phyloP scores from a whole-genome alignment of 495 filamentous ascomycete species.

The Aspergillus diversus region DNA sequence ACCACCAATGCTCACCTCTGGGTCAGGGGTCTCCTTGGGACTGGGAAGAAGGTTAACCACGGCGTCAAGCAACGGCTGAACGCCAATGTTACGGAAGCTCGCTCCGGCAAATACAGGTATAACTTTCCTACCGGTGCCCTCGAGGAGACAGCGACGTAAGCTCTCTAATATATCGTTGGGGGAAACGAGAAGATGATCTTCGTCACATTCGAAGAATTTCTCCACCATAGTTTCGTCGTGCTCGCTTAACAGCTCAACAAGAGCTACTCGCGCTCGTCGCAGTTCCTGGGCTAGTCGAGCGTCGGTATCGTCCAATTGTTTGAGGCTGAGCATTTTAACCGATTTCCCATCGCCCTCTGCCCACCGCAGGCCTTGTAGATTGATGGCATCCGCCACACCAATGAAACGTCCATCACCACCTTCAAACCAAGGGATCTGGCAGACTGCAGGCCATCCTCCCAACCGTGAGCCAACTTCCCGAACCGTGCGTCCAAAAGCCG shows the following conservation, averaged over 20 bases:
- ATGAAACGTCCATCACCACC: slow-evolving; percentile 70
- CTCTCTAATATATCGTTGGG: slow-evolving; percentile 67
- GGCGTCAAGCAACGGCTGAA: slow-evolving; percentile 89
- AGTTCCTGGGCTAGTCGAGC: slow-evolving; percentile 68
- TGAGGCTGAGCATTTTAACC: slow-evolving; percentile 53
- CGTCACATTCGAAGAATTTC: slow-evolving; percentile 74
- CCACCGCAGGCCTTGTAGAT: slow-evolving; percentile 57
- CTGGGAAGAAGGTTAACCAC: slow-evolving; percentile 85
- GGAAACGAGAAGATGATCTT: slow-evolving; percentile 70
- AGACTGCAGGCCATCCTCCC: slow-evolving; percentile 83
- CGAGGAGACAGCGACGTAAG: slow-evolving; percentile 71
- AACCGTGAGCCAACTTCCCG: slow-evolving; percentile 82
- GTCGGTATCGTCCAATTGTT: slow-evolving; percentile 56
- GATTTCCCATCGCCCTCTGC: slow-evolving; percentile 66
- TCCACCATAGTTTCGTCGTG: slow-evolving; percentile 86
- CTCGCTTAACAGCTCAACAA: slow-evolving; percentile 84
- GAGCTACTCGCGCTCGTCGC: slow-evolving; percentile 69
- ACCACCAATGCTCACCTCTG: slow-evolving; percentile 70
- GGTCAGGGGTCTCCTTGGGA: slow-evolving; percentile 75
- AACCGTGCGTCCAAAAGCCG: slow-evolving; percentile 84
- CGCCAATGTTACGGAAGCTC: slow-evolving; percentile 91
- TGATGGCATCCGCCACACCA: slow-evolving; percentile 83
- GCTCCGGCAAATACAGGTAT: slow-evolving; percentile 91
- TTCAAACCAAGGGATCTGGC: slow-evolving; percentile 93
- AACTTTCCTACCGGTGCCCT: slow-evolving; percentile 54